Base-by-base conservation (phyloP, 78 protist species). In the Emiliania huxleyi region DNA sequence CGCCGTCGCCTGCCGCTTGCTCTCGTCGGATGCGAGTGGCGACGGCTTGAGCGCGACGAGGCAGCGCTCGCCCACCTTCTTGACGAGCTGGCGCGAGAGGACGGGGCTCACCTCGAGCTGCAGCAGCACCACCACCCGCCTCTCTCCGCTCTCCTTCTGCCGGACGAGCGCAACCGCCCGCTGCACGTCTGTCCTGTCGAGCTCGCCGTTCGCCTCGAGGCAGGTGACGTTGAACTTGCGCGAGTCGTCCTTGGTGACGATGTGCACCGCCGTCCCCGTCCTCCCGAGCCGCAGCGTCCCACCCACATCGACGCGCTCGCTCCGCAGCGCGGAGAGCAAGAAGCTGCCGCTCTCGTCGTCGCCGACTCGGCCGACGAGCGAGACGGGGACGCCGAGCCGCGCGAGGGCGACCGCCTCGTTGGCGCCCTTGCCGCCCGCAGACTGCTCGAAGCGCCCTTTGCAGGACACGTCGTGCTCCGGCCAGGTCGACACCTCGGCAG, bases 341-440 rank as follows among this genome's bases (percentile, higher is more conserved):
- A 6, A 0, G 87, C 19, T 2, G 33, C 37, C 87, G 29, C 0
- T 15, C n/a, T 40, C 43, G 87, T 77, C 87, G 33, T 19, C 12
- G 33, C 87, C 87, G 38, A 77, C 87, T n/a, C 44, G 49, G 37
- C 87, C 87, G 15, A 77, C 45, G 19, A 77, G 46, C 37, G 45
- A 11, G 18, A 48, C 1, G 38, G 19, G 46, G 29, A 77, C 23
- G 87, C 87, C 87, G 29, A 77, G 87, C 19, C 49, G 87, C 87
- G 87, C 87, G 46, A 77, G 3, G 22, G 43, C 87, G 29, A 77
- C 87, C 49, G 87, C 87, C 46, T 77, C 87, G 87, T 77, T 77
- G 25, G 48, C 48, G 5, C 87, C 18, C 12, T 26, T 12, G 84
- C 84, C 46, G 0, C 87, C 87, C n/a, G 87, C 40, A 29, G 46